Evolutionary conservation across 768 basidiomycete genomes (phyloP).

Genomic region (Mycena latifolia): DNA sequence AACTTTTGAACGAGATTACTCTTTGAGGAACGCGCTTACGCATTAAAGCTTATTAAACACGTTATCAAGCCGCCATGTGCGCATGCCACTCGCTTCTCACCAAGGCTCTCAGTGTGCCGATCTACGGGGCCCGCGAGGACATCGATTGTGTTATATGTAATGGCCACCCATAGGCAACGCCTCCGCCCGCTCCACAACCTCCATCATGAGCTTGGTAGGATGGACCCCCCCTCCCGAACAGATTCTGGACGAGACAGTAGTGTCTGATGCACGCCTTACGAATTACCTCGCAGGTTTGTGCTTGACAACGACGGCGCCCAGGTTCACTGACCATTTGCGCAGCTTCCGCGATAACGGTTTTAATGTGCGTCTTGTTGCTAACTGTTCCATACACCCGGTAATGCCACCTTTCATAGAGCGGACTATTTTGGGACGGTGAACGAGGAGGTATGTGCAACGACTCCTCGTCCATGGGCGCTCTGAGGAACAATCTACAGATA

Average conservation of each 20-base stretch:
- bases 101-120: no score
- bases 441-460: background rate
- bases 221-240: background rate
- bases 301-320: background rate
- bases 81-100: no score
- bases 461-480: background rate
- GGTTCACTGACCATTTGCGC: background rate
- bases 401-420: background rate
- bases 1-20: no score
- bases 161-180: no score
- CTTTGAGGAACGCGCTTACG: no score
- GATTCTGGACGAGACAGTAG: background rate
- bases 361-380: background rate
- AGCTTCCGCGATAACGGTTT: background rate
- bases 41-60: no score
- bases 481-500: background rate
- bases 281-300: background rate
- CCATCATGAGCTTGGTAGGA: background rate
- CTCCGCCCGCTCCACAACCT: no score
- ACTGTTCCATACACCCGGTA: background rate
- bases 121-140: no score
- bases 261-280: background rate
- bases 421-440: slow-evolving; percentile 5
- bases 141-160: no score
- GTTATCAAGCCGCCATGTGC: no score